Evolutionary conservation across 192 early-diverging fungal species (phyloP), one percentile per base, ranked within the genome.

Genomic region (Radiomyces spectabilis): DNA sequence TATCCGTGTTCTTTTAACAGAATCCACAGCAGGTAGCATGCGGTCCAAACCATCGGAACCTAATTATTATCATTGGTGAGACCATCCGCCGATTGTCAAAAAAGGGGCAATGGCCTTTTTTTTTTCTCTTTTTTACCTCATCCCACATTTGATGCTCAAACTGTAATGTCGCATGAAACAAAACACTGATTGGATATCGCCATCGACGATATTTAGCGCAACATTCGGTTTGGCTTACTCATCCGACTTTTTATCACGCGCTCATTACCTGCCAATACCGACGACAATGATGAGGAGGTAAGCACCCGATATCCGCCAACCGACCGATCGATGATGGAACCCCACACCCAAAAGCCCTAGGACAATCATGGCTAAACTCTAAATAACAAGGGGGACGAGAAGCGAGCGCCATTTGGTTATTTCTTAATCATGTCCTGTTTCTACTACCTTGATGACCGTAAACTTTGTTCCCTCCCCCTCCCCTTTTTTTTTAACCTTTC

Each of bases 91-190:
- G n/a, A n/a, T n/a, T n/a, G n/a, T n/a, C n/a, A n/a, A n/a, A n/a
- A n/a, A n/a, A n/a, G n/a, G n/a, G n/a, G n/a, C n/a, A n/a, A 59
- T 33, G 8, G 29, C 29, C 12, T 29, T 44, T 21, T 24, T 27
- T 35, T 25, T 45, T 22, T 45, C 24, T 35, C 16, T 51, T 39
- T 39, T 52, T 34, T 57, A 57, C 62, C 49, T 64, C 62, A 43
- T 64, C 62, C 62, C 55, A 64, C 62, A 64, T 64, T 45, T 64
- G 55, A 40, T 64, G 49, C 31, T 64, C 54, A 57, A 44, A 56
- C 27, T 57, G 54, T 19, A 64, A 25, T 5, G 62, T 57, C 29
- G 48, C 62, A 57, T 64, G 62, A 44, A 64, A 64, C 26, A 64
- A 41, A 1, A 59, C 48, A 48, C 57, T 59, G n/a, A 24, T 19